Percentiles rank a stretch among this genome's conserved stretches.
phyloP scores from a whole-genome alignment of 129 eudicot genomes.

The Flaveria robusta region DNA sequence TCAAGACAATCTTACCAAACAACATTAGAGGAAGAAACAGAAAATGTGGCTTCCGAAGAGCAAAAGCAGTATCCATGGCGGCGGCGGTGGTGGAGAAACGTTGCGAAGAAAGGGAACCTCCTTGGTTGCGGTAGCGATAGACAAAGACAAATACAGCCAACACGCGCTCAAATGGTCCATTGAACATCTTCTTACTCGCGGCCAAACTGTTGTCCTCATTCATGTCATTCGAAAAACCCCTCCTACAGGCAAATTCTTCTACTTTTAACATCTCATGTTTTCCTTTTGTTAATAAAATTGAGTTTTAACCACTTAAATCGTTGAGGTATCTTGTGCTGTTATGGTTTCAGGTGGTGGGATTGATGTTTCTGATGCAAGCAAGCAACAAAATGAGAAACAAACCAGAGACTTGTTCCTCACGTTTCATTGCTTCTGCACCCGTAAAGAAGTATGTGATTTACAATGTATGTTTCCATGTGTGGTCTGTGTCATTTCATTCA shows the following conservation, averaged over 20 bases:
- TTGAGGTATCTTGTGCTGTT: background rate
- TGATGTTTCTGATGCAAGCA: constrained; percentile 34
- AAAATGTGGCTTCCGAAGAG: constrained; percentile 49
- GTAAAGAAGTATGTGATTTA: constrained; percentile 52
- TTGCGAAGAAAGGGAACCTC: constrained; percentile 24
- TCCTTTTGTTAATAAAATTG: too few relatives aligned
- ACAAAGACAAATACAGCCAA: constrained; percentile 57
- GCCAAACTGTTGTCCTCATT: constrained; percentile 52
- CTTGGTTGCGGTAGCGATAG: constrained; percentile 62
- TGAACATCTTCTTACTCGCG: constrained; percentile 46
- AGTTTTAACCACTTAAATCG: background rate
- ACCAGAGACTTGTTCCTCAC: constrained; percentile 63
- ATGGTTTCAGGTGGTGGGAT: constrained; percentile 31
- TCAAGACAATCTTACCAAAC: constrained; percentile 13
- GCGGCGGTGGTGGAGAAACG: constrained; percentile 17
- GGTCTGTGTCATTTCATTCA: background rate
- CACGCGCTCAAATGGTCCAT: constrained; percentile 58
- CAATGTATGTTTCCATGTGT: background rate
- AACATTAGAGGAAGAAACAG: constrained; percentile 4
- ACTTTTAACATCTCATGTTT: too few relatives aligned
- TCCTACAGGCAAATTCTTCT: constrained; percentile 28
- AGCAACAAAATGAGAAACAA: constrained; percentile 53
- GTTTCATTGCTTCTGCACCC: constrained; percentile 77
- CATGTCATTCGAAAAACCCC: constrained; percentile 44
- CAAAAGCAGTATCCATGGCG: constrained; percentile 25